These are phyloP conservation scores for Rhytidhysteron rufulum DNA, from an alignment of 2,329 filamentous ascomycete genomes.

Conservation along the genomic window DNA sequence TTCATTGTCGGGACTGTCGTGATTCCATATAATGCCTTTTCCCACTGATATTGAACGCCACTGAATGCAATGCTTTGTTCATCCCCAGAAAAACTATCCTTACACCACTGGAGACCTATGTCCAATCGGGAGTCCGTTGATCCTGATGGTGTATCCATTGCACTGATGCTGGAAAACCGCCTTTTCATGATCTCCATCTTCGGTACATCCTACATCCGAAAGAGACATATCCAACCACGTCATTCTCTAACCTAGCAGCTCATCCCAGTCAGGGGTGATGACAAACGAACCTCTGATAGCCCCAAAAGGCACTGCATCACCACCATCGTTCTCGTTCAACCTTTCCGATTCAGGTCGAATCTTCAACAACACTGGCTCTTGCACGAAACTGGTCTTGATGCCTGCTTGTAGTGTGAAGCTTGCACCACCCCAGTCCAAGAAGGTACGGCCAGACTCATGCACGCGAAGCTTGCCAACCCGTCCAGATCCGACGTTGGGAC, in stretches of 20 bases:
- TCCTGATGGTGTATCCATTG: neutral
- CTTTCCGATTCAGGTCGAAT: constrained; percentile 32
- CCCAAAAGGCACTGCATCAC: constrained; percentile 54
- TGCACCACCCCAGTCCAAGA: constrained; percentile 61
- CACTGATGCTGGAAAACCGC: neutral
- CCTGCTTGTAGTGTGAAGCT: constrained; percentile 56
- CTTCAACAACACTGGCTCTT: constrained; percentile 52
- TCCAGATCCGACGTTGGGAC: constrained; percentile 47
- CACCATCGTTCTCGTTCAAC: constrained; percentile 30
- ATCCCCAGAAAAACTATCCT: neutral
- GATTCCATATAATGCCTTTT: no score
- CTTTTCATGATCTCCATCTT: neutral
- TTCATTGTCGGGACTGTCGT: no score
- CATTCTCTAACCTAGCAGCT: constrained; percentile 39
- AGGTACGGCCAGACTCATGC: constrained; percentile 58
- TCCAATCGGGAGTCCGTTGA: neutral
- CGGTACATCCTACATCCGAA: neutral
- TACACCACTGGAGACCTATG: neutral
- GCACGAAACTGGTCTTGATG: constrained; percentile 54
- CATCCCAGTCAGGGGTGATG: constrained; percentile 58
- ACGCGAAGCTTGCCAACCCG: constrained; percentile 59
- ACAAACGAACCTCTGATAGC: constrained; percentile 64
- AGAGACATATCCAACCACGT: neutral
- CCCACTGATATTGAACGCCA: no score
- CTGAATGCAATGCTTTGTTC: no score